Evolutionary conservation across 2,329 filamentous ascomycete genomes (phyloP), one percentile per base, ranked within the genome.

Genomic region (Aureobasidium sp.): DNA sequence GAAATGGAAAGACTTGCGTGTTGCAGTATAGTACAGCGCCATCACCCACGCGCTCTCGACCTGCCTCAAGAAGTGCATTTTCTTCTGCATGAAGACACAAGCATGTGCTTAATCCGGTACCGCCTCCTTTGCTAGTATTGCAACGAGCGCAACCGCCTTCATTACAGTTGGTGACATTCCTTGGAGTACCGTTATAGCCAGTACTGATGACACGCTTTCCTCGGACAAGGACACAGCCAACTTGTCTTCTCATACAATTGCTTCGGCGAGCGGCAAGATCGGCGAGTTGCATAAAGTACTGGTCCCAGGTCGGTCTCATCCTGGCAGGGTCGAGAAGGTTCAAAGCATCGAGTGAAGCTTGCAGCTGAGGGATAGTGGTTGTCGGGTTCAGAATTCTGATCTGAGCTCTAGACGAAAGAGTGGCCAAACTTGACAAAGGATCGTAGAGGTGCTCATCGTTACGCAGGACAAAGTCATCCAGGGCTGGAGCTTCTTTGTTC

Each of bases 31-130:
- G 78, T 54, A 91, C 89, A 41, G 89, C 85, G 5, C 87, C 89
- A 61, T 90, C 88, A 25, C 90, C 81, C 67, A 99, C 91, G 62
- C 94, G 82, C 75, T 97, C 94, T 68, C 94, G 81, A 0, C 94
- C 94, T 25, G 94, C 94, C 78, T 99, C 94, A 10, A 99, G 81
- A 62, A 99, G 81, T 1, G 94, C 94, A 73, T 99, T 99, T 77
- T 99, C 94, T 78, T 99, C 94, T 0, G 94, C 94, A 73, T 99
- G 94, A n/a, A 99, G 84, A 73, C 94, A 99, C 54, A 97, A 81
- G 71, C 94, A 99, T 6, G 93, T 96, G 5, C 87, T 85, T 25
- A 99, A 81, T 0, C 84, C 86, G 49, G 86, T 81, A 29, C 94
- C 94, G 30, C 82, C 83, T 34, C 82, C 82, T 61, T 84, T 81